These are phyloP conservation scores for Hypoxylon perforatum DNA, from an alignment of 495 filamentous ascomycete species.

Conservation along the genomic window DNA sequence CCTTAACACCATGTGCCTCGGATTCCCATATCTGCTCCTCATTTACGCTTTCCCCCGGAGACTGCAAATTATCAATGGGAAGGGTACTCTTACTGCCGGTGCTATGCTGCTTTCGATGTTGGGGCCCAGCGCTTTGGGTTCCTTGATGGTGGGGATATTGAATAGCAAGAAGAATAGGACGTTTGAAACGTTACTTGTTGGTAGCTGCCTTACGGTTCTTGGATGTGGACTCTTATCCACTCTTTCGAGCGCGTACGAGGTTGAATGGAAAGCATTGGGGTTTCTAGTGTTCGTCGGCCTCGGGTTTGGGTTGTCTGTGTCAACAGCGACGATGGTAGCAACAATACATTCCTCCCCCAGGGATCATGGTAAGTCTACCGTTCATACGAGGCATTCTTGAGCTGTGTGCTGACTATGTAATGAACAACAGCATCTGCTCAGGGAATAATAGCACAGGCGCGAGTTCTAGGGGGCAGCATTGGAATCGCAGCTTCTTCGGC, in stretches of 20 bases:
- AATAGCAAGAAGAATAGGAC: slow-evolving; percentile 48
- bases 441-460: slow-evolving; percentile 62
- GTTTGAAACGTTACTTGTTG: slow-evolving; percentile 51
- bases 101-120: slow-evolving; percentile 69
- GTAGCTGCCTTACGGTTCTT: slow-evolving; percentile 49
- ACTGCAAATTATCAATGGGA: slow-evolving; percentile 66
- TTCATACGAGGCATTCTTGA: neutral
- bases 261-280: slow-evolving; percentile 54
- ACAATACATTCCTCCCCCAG: slow-evolving; percentile 44
- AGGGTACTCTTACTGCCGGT: slow-evolving; percentile 61
- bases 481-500: slow-evolving; percentile 63
- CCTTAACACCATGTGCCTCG: slow-evolving; percentile 57
- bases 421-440: slow-evolving; percentile 56
- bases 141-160: slow-evolving; percentile 52
- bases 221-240: slow-evolving; percentile 54
- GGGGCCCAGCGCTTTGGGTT: slow-evolving; percentile 59
- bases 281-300: slow-evolving; percentile 59
- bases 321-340: slow-evolving; percentile 52
- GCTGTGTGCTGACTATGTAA: slow-evolving; percentile 10
- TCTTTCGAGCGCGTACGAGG: slow-evolving; percentile 35
- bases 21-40: slow-evolving; percentile 66
- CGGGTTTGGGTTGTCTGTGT: slow-evolving; percentile 56
- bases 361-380: slow-evolving; percentile 51
- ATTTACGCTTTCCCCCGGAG: slow-evolving; percentile 69
- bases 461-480: slow-evolving; percentile 63